Evolutionary conservation across 352 stramenopile genomes (phyloP).

Genomic region (Aphanomyces stellatus): DNA sequence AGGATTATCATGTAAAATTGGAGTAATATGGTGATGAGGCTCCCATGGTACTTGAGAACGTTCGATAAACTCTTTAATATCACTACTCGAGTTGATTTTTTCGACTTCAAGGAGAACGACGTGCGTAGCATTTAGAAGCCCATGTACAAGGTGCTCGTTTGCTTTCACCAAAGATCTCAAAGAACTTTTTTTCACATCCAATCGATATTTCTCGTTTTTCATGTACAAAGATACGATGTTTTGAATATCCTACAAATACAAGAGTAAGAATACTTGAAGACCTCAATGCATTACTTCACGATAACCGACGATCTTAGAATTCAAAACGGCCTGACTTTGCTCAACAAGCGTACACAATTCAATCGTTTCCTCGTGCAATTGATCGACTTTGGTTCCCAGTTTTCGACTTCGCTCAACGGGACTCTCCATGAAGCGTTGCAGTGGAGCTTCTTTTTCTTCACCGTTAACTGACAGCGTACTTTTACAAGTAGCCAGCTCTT

Average conservation of each 20-base stretch:
- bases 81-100: constrained; percentile 40
- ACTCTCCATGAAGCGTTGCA: constrained; percentile 5
- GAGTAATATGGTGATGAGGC: constrained; percentile 36
- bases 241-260: constrained; percentile 47
- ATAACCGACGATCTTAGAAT: constrained; percentile 41
- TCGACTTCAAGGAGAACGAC: constrained; percentile 36
- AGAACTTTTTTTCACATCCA: constrained; percentile 75
- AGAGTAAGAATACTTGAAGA: not conserved
- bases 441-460: not conserved
- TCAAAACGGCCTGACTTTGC: constrained; percentile 31
- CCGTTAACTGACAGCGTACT: too few species aligned
- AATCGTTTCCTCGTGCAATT: constrained; percentile 38
- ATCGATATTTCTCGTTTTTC: constrained; percentile 81
- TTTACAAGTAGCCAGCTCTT: constrained; percentile 26
- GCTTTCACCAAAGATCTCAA: constrained; percentile 60
- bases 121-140: constrained; percentile 29
- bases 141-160: constrained; percentile 47
- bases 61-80: constrained; percentile 60
- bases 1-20: constrained; percentile 39
- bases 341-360: constrained; percentile 30
- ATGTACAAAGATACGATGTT: constrained; percentile 66
- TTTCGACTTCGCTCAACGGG: constrained; percentile 8
- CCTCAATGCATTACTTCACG: constrained; percentile 35
- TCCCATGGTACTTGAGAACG: constrained; percentile 38
- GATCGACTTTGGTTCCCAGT: constrained; percentile 12